These are phyloP conservation scores for Rosa rugosa DNA, from an alignment of 306 rosid genomes.

Conservation along the genomic window DNA sequence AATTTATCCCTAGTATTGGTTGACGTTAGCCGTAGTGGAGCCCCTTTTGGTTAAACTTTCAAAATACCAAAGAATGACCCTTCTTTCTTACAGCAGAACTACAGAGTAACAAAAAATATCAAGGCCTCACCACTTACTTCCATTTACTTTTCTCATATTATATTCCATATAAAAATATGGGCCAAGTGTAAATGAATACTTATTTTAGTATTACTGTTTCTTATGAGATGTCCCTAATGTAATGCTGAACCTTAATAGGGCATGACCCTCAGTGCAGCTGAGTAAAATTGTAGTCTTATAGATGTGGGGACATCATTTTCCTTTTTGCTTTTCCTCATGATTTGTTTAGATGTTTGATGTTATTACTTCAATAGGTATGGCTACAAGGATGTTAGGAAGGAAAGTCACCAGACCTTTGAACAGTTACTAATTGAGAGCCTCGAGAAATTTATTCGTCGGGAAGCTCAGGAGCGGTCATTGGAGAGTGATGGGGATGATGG, in stretches of 20 bases:
- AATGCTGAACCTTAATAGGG: background rate
- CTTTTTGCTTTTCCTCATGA: background rate
- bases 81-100: background rate
- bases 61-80: background rate
- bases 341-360: background rate
- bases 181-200: background rate
- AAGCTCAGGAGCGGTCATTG: conserved; percentile 82
- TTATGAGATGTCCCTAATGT: background rate
- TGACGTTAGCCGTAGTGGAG: background rate
- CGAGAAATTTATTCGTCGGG: conserved; percentile 91
- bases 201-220: background rate
- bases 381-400: conserved; percentile 93
- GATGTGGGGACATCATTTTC: background rate
- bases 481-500: conserved; percentile 90
- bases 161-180: background rate
- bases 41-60: background rate
- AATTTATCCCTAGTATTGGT: background rate
- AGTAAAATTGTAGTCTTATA: too few relatives aligned
- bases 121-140: background rate
- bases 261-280: background rate
- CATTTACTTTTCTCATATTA: background rate
- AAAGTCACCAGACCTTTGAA: conserved; percentile 91
- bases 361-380: conserved; percentile 61
- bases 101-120: background rate
- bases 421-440: conserved; percentile 95